Percentiles rank a stretch among this genome's conserved stretches.
Conservation (phyloP, 2,329 filamentous ascomycete genomes). For the Colletotrichum noveboracense region DNA sequence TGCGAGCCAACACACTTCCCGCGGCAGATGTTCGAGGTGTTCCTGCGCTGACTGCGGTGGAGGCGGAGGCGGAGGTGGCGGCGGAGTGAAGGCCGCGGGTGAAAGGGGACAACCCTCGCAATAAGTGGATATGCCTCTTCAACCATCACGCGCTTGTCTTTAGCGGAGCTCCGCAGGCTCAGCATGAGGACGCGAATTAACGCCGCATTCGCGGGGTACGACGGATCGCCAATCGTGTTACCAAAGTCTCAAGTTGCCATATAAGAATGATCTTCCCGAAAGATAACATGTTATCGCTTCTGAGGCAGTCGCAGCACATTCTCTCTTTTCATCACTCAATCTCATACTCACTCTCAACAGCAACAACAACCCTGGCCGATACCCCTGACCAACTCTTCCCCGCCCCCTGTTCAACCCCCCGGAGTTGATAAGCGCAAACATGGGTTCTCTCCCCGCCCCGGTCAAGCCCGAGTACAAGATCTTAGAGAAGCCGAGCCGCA, state of each 20-base stretch:
- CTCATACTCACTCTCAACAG: neutral
- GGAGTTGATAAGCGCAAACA: neutral
- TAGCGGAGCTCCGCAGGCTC: slow-evolving; percentile 3
- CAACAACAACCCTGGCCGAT: neutral
- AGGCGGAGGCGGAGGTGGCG: slow-evolving; percentile 5
- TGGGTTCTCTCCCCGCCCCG: slow-evolving; percentile 12
- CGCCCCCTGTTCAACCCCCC: neutral
- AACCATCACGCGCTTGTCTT: neutral
- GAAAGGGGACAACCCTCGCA: neutral
- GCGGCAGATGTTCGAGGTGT: neutral
- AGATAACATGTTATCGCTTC: neutral
- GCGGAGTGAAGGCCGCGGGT: slow-evolving; percentile 1
- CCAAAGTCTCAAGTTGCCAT: neutral
- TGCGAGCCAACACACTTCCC: neutral
- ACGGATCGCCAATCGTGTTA: neutral
- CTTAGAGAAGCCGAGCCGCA: slow-evolving; percentile 27
- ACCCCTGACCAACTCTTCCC: neutral
- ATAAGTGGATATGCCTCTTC: neutral
- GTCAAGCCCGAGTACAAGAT: slow-evolving; percentile 23
- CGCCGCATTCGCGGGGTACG: neutral
- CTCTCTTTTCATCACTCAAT: neutral
- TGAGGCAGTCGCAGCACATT: neutral
- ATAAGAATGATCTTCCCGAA: neutral
- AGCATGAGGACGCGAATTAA: neutral
- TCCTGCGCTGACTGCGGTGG: neutral